Conservation (phyloP, 2,329 filamentous ascomycete genomes). For the Diaporthe citriasiana region DNA sequence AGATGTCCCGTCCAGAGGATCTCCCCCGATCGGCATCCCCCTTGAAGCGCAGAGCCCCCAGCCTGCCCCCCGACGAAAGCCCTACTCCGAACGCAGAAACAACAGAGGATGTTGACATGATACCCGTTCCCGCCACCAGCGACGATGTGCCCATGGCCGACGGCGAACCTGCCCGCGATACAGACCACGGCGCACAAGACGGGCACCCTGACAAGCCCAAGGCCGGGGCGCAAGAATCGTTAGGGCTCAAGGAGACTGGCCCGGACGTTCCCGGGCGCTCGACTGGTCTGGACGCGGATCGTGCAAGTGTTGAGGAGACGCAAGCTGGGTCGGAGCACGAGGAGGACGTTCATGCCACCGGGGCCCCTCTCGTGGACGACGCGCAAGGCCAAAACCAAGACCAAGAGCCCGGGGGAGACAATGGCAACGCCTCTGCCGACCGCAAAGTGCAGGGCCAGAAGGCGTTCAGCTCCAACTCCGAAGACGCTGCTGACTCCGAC, state of each 20-base stretch:
- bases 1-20: constrained; percentile 70
- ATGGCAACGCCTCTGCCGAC: constrained; percentile 9
- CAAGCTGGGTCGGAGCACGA: constrained; percentile 36
- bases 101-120: constrained; percentile 63
- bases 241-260: constrained; percentile 21
- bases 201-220: constrained; percentile 3
- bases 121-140: constrained; percentile 48
- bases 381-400: constrained; percentile 5
- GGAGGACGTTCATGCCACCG: constrained; percentile 16
- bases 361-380: not conserved
- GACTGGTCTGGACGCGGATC: constrained; percentile 32
- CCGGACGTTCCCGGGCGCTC: constrained; percentile 19
- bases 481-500: constrained; percentile 37
- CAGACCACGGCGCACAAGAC: constrained; percentile 23
- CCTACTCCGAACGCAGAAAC: constrained; percentile 50
- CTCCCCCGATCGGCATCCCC: constrained; percentile 75
- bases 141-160: constrained; percentile 29
- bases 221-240: constrained; percentile 19
- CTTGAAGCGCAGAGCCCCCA: constrained; percentile 74
- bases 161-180: constrained; percentile 27
- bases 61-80: constrained; percentile 66
- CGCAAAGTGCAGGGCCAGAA: constrained; percentile 32
- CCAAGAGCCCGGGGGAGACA: not conserved
- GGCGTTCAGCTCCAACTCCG: constrained; percentile 36
- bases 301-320: constrained; percentile 37